Percentiles rank a stretch among this genome's conserved stretches.
Evolutionary conservation across 2,329 filamentous ascomycete genomes (phyloP).

Genomic region (Penicillium expansum): DNA sequence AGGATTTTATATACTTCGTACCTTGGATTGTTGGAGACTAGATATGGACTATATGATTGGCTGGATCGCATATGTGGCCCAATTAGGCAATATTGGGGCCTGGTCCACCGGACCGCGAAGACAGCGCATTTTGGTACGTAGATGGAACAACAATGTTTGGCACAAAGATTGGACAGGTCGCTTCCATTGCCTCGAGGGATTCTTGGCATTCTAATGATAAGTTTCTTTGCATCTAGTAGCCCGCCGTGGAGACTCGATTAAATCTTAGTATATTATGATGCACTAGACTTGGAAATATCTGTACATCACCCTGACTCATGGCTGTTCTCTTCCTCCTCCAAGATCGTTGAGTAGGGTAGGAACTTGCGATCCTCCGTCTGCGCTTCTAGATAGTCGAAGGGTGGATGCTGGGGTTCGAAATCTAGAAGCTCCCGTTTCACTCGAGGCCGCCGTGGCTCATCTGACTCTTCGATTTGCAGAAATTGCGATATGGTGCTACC

Average conservation of each 20-base stretch:
- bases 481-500: constrained; percentile 56
- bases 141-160: too few relatives aligned
- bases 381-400: constrained; percentile 17
- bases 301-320: constrained; percentile 14
- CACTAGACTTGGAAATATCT: not conserved
- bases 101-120: not conserved
- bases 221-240: not conserved
- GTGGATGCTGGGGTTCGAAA: not conserved
- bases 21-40: not conserved
- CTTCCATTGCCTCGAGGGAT: not conserved
- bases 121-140: not conserved
- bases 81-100: constrained; percentile 7
- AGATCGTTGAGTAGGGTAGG: constrained; percentile 26
- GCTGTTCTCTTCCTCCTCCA: constrained; percentile 35
- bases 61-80: constrained; percentile 16
- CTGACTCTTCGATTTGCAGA: constrained; percentile 32
- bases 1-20: not conserved
- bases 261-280: not conserved
- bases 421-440: constrained; percentile 6
- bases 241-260: not conserved
- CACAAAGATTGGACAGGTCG: not conserved
- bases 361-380: constrained; percentile 14
- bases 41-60: too few relatives aligned
- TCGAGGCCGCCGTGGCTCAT: not conserved
- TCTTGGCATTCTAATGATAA: not conserved